Conservation (phyloP, 768 basidiomycete species). For the Lactarius hatsudake region DNA sequence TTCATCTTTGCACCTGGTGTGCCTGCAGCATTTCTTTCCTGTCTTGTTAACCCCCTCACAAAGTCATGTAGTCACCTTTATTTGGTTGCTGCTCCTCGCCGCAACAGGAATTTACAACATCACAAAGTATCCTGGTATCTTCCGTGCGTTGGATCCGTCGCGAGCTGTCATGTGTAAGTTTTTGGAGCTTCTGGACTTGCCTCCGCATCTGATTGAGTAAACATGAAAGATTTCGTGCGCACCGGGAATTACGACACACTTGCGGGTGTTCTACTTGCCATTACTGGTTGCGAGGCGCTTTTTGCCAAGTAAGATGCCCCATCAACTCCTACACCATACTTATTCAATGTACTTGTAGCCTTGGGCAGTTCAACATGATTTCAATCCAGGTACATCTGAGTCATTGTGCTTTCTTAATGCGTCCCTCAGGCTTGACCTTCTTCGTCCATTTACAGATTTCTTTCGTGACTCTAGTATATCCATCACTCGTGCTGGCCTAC, state of each 20-base stretch:
- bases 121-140: no score
- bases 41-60: neutral
- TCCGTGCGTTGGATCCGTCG: no score
- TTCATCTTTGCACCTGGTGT: conserved; percentile 54
- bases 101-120: conserved; percentile 58
- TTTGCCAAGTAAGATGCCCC: conserved; percentile 53
- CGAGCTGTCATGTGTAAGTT: conserved; percentile 58
- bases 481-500: conserved; percentile 60
- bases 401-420: neutral
- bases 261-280: conserved; percentile 58
- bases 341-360: conserved; percentile 35
- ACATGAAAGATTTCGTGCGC: conserved; percentile 56
- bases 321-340: neutral
- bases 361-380: conserved; percentile 63
- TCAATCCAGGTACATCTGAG: conserved; percentile 48
- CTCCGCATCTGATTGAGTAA: conserved; percentile 1
- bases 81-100: conserved; percentile 55
- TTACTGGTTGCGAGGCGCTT: conserved; percentile 70
- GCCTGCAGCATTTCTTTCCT: conserved; percentile 19
- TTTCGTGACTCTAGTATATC: conserved; percentile 54
- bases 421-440: neutral
- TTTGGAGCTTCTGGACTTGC: neutral
- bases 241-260: conserved; percentile 60
- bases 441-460: conserved; percentile 40
- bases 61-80: conserved; percentile 42